Conservation (phyloP, 2,329 filamentous ascomycete genomes). For the Colletotrichum liriopes region DNA sequence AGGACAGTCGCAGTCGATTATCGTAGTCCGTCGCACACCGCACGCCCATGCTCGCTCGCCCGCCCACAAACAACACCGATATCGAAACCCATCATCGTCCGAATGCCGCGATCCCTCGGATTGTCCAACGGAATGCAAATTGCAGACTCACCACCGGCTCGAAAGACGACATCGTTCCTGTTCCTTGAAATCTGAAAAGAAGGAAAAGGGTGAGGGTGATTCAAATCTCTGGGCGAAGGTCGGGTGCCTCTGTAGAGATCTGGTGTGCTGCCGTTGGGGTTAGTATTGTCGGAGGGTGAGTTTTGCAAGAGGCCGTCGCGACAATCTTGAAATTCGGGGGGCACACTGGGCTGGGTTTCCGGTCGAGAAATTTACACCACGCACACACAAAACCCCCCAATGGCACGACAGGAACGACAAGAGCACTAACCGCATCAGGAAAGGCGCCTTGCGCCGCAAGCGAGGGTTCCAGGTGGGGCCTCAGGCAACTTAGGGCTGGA, state of each 20-base stretch:
- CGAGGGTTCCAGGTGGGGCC: constrained; percentile 51
- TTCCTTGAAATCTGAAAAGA: constrained; percentile 48
- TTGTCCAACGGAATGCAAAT: background rate
- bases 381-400: constrained; percentile 46
- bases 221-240: constrained; percentile 46
- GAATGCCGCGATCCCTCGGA: constrained; percentile 1
- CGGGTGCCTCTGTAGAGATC: constrained; percentile 42
- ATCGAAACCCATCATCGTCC: constrained; percentile 26
- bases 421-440: constrained; percentile 53
- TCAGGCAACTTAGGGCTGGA: constrained; percentile 57
- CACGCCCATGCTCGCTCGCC: background rate
- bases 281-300: constrained; percentile 45
- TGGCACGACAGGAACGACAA: constrained; percentile 17
- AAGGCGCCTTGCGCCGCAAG: constrained; percentile 52
- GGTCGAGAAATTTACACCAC: constrained; percentile 45
- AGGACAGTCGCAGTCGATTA: background rate
- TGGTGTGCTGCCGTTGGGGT: constrained; percentile 45
- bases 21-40: background rate
- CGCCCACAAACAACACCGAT: background rate
- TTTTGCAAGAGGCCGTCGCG: constrained; percentile 43
- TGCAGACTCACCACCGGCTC: constrained; percentile 77
- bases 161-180: constrained; percentile 77
- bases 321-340: constrained; percentile 42
- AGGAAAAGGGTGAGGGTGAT: constrained; percentile 37
- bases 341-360: constrained; percentile 17